A percentile compares a stretch with the other conserved stretches of the same genome.
Evolutionary conservation across 441 rosid species (phyloP).

Genomic region (Gossypium lobatum): DNA sequence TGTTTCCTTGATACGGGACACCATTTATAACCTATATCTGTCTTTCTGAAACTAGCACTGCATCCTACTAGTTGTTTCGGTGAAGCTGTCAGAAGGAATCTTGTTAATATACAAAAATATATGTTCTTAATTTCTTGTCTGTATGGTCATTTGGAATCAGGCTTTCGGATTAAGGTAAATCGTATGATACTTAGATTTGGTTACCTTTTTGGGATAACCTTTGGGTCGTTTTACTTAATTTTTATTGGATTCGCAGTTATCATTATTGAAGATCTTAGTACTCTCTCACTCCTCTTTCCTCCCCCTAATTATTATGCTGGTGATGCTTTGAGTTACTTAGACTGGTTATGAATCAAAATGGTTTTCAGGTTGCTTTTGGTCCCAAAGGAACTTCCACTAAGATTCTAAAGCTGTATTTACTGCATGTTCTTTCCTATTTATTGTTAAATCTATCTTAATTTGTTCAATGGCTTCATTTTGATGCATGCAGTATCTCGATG

Average conservation of each 20-base stretch:
- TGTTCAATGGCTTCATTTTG: neutral
- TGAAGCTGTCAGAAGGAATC: conserved; percentile 8
- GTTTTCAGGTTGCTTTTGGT: neutral
- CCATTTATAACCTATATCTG: conserved; percentile 12
- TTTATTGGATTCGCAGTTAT: neutral
- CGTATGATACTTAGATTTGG: neutral
- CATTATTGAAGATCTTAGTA: neutral
- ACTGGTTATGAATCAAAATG: neutral
- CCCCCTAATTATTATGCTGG: neutral
- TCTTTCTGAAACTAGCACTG: conserved; percentile 13
- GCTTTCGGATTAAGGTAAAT: neutral
- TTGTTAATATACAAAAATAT: neutral
- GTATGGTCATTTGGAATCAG: neutral
- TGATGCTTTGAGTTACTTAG: neutral
- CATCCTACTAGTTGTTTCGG: conserved; percentile 2
- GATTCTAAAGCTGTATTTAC: neutral
- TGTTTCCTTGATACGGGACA: conserved; percentile 14
- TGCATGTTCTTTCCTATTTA: neutral
- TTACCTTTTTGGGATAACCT: neutral
- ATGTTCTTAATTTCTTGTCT: conserved; percentile 5
- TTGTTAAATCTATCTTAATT: neutral
- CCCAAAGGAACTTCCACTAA: neutral
- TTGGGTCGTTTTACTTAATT: neutral
- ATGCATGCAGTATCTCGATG: conserved; percentile 84
- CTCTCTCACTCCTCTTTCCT: neutral